Conservation (phyloP, 768 basidiomycete species). For the Collybiopsis confluens region DNA sequence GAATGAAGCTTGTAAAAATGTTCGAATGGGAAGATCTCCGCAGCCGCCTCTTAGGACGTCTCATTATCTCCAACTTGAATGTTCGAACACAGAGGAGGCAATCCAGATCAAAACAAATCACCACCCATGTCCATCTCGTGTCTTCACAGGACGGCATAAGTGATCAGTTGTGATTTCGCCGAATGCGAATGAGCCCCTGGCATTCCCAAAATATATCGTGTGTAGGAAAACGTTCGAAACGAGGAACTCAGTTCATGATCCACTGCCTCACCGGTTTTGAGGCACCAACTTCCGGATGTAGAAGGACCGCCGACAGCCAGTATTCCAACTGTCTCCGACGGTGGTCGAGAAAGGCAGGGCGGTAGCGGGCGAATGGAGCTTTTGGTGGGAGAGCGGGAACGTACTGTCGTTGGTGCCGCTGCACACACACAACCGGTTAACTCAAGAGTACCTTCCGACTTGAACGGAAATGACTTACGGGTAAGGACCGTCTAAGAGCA, state of each 20-base stretch:
- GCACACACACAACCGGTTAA: constrained; percentile 10
- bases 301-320: constrained; percentile 59
- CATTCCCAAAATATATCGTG: background rate
- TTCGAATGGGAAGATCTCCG: too few species aligned
- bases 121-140: too few species aligned
- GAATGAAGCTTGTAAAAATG: too few species aligned
- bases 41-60: too few species aligned
- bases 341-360: constrained; percentile 63
- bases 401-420: constrained; percentile 41
- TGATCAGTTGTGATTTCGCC: too few species aligned
- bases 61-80: too few species aligned
- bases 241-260: constrained; percentile 42
- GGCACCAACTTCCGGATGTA: constrained; percentile 70
- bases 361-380: constrained; percentile 60
- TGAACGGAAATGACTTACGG: constrained; percentile 32
- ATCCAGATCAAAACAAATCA: too few species aligned
- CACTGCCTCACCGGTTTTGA: constrained; percentile 55
- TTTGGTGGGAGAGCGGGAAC: constrained; percentile 67
- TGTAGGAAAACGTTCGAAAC: background rate
- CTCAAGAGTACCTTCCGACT: background rate
- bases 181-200: too few species aligned
- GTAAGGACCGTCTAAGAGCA: constrained; percentile 45
- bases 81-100: too few species aligned
- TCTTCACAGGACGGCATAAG: too few species aligned
- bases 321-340: constrained; percentile 57